phyloP scores from a whole-genome alignment of 805 yeast genomes.

The Dipodascus albidus region DNA sequence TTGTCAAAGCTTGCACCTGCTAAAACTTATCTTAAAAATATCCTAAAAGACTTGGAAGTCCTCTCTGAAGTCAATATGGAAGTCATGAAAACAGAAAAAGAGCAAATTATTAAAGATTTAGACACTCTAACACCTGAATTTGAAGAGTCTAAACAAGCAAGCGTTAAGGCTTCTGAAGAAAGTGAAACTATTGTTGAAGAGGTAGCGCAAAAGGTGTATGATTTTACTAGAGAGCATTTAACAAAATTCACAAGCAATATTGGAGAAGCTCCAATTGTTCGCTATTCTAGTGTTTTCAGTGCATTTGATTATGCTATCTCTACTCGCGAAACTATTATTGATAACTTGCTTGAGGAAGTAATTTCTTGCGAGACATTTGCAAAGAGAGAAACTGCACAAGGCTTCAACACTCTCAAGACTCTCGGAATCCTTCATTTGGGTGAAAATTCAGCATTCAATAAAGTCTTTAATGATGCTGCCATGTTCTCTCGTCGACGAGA shows the following conservation, averaged over 20 bases:
- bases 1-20: slow-evolving; percentile 87
- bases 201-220: slow-evolving; percentile 46
- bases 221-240: slow-evolving; percentile 45
- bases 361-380: slow-evolving; percentile 58
- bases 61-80: slow-evolving; percentile 54
- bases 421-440: slow-evolving; percentile 59
- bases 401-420: slow-evolving; percentile 50
- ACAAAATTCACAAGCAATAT: slow-evolving; percentile 38
- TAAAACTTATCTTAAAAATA: slow-evolving; percentile 65
- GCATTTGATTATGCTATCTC: slow-evolving; percentile 57
- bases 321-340: slow-evolving; percentile 59
- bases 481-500: slow-evolving; percentile 80
- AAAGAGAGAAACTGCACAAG: slow-evolving; percentile 41
- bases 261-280: slow-evolving; percentile 40
- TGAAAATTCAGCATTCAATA: slow-evolving; percentile 36
- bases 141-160: slow-evolving; percentile 39
- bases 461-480: slow-evolving; percentile 43
- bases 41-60: slow-evolving; percentile 51
- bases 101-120: slow-evolving; percentile 37
- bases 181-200: slow-evolving; percentile 55
- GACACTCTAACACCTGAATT: slow-evolving; percentile 52
- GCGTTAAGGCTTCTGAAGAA: slow-evolving; percentile 42
- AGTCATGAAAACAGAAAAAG: slow-evolving; percentile 40
- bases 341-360: slow-evolving; percentile 55
- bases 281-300: slow-evolving; percentile 51